Percentiles rank a stretch among this genome's conserved stretches.
Evolutionary conservation across 2,329 filamentous ascomycete species (phyloP).

Genomic region (Pseudocercospora fijiensis): DNA sequence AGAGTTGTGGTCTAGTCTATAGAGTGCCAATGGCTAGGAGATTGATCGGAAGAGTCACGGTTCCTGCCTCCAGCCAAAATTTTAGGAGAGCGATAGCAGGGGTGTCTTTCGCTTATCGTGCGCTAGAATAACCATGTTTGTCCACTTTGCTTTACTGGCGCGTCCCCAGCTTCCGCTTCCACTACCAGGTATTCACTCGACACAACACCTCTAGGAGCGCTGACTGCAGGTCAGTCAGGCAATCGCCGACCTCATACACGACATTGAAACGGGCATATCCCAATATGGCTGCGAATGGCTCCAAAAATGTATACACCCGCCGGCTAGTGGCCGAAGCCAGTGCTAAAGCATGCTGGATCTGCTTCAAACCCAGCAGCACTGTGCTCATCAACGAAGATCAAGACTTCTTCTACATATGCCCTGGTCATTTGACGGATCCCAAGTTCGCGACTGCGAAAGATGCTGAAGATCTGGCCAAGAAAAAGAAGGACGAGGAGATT

Average conservation of each 20-base stretch:
- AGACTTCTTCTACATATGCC: slow-evolving; percentile 85
- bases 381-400: slow-evolving; percentile 91
- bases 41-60: slow-evolving; percentile 2
- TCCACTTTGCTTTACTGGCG: background rate
- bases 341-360: slow-evolving; percentile 83
- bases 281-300: slow-evolving; percentile 47
- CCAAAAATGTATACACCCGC: slow-evolving; percentile 72
- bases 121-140: background rate
- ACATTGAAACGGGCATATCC: background rate
- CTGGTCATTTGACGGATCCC: slow-evolving; percentile 75
- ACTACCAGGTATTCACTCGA: background rate
- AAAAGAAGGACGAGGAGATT: slow-evolving; percentile 53
- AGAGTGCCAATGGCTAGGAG: slow-evolving; percentile 12
- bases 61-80: background rate
- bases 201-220: background rate
- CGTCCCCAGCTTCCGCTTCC: background rate
- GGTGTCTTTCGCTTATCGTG: slow-evolving; percentile 3
- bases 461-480: slow-evolving; percentile 59
- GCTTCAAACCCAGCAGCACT: slow-evolving; percentile 82
- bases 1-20: background rate
- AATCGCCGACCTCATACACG: background rate
- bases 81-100: background rate
- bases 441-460: slow-evolving; percentile 75
- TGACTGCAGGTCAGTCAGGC: background rate
- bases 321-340: slow-evolving; percentile 83